Evolutionary conservation across 2,329 filamentous ascomycete genomes (phyloP).

Genomic region (Phaeosphaeriaceae sp.): DNA sequence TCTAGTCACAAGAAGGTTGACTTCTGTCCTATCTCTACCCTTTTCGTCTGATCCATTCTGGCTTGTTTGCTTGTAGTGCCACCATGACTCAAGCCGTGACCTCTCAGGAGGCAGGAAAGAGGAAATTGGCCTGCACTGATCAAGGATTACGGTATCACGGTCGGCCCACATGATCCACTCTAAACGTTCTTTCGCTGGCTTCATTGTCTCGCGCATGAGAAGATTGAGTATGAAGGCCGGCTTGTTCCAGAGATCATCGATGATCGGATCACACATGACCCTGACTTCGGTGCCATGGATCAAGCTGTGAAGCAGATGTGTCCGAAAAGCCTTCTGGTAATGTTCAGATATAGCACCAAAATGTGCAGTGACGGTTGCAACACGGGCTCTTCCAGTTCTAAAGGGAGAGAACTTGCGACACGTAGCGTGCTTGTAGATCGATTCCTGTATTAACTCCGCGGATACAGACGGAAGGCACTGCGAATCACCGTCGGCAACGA

Average conservation of each 20-base stretch:
- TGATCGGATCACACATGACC: conserved; percentile 50
- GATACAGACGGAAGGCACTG: conserved; percentile 21
- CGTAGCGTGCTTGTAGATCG: conserved; percentile 16
- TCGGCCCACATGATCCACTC: conserved; percentile 55
- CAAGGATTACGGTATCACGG: conserved; percentile 53
- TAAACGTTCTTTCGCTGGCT: conserved; percentile 47
- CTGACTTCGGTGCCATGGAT: conserved; percentile 52
- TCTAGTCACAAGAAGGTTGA: conserved; percentile 45
- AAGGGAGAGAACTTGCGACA: conserved; percentile 26
- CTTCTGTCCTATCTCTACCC: conserved; percentile 15
- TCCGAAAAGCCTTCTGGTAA: conserved; percentile 51
- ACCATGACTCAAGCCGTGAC: conserved; percentile 17
- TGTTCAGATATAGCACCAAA: conserved; percentile 45
- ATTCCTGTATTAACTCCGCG: conserved; percentile 13
- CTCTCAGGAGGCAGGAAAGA: conserved; percentile 47
- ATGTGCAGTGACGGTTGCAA: conserved; percentile 50
- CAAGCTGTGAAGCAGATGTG: conserved; percentile 50
- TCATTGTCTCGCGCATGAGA: conserved; percentile 43
- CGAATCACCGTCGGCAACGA: conserved; percentile 19
- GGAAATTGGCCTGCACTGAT: conserved; percentile 50
- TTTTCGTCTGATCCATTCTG: not conserved
- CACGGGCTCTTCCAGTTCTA: conserved; percentile 15
- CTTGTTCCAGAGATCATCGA: conserved; percentile 55
- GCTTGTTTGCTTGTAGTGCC: conserved; percentile 6
- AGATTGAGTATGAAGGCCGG: conserved; percentile 52